Conservation (phyloP, 2,329 filamentous ascomycete species). For the Corniculantispora saksenae region DNA sequence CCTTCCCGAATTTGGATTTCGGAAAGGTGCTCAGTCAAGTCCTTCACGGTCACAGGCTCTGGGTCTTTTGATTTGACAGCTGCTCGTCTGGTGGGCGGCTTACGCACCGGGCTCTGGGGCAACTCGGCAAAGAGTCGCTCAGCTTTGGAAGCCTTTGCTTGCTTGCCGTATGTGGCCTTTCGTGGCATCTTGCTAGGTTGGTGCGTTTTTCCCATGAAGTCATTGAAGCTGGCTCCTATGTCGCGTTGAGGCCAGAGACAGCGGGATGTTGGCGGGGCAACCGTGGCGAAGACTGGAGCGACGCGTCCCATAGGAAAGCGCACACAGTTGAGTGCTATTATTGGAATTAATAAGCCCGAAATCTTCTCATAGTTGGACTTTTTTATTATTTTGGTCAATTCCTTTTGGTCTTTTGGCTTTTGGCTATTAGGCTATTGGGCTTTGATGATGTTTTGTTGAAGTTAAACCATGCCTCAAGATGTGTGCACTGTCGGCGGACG, state of each 20-base stretch:
- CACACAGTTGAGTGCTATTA: neutral
- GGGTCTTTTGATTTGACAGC: neutral
- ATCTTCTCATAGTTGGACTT: neutral
- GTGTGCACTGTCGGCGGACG: too few relatives aligned
- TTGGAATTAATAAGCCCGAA: too few relatives aligned
- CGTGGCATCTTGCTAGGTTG: conserved; percentile 44
- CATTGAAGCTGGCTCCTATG: neutral
- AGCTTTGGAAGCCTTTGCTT: conserved; percentile 46
- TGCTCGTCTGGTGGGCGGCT: conserved; percentile 24
- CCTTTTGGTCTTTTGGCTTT: neutral
- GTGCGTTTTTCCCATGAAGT: neutral
- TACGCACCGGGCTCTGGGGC: conserved; percentile 50
- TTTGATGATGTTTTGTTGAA: too few relatives aligned
- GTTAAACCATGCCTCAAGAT: too few relatives aligned
- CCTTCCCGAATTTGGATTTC: conserved; percentile 25
- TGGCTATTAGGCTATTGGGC: too few relatives aligned
- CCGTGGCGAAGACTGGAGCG: neutral
- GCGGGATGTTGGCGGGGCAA: conserved; percentile 28
- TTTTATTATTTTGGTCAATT: neutral
- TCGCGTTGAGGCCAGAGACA: conserved; percentile 1
- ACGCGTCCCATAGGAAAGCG: neutral
- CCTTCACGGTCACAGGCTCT: conserved; percentile 29
- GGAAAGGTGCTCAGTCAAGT: conserved; percentile 38
- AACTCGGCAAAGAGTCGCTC: conserved; percentile 54
- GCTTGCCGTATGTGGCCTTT: conserved; percentile 53